Evolutionary conservation across 129 eudicot genomes (phyloP).

Genomic region (Flaveria robusta): DNA sequence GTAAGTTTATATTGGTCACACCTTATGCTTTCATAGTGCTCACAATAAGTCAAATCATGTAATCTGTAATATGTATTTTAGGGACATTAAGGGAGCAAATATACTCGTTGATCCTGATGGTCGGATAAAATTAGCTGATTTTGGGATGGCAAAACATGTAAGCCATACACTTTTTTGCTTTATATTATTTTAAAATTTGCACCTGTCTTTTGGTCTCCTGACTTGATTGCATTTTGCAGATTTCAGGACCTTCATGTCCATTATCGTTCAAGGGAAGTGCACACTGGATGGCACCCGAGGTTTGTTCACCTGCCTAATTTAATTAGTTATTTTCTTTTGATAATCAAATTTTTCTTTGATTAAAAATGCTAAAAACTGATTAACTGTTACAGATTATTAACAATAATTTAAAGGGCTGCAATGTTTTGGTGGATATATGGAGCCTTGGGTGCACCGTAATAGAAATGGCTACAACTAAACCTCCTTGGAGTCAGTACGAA

Average conservation of each 20-base stretch:
- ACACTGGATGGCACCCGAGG: constrained; percentile 82
- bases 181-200: neutral
- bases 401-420: constrained; percentile 57
- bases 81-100: constrained; percentile 80
- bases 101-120: constrained; percentile 66
- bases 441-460: constrained; percentile 86
- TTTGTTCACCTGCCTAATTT: constrained; percentile 17
- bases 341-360: neutral
- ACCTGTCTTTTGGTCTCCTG: neutral
- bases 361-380: neutral
- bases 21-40: constrained; percentile 2
- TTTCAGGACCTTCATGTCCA: constrained; percentile 55
- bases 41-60: constrained; percentile 1
- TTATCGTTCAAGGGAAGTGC: constrained; percentile 74
- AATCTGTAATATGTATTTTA: constrained; percentile 19
- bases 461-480: constrained; percentile 86
- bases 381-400: constrained; percentile 54
- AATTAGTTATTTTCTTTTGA: neutral
- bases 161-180: constrained; percentile 13
- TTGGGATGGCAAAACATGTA: constrained; percentile 82
- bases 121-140: constrained; percentile 70
- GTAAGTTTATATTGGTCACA: constrained; percentile 30
- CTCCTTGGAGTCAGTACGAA: constrained; percentile 90
- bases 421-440: constrained; percentile 84
- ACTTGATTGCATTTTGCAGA: constrained; percentile 40